Conservation (phyloP, 768 basidiomycete species). For the Infundibulicybe gibba region DNA sequence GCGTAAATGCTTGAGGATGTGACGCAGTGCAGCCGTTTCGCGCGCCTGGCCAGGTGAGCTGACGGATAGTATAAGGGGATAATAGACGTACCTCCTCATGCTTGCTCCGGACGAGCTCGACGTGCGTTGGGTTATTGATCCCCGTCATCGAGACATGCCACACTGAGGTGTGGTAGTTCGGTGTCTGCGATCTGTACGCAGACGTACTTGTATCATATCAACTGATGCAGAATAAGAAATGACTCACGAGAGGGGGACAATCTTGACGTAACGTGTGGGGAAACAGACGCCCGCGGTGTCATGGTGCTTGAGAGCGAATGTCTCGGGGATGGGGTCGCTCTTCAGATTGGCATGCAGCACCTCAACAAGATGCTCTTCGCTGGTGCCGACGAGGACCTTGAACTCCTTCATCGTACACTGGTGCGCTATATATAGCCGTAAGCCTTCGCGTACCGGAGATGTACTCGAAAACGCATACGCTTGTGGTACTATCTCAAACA, state of each 20-base stretch:
- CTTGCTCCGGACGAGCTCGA: constrained; percentile 46
- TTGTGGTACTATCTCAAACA: constrained; percentile 31
- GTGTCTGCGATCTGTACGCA: constrained; percentile 56
- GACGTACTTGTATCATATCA: background rate
- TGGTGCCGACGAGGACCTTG: constrained; percentile 63
- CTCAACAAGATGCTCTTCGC: constrained; percentile 65
- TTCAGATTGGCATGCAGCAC: constrained; percentile 60
- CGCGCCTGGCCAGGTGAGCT: constrained; percentile 42
- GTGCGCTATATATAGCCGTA: constrained; percentile 45
- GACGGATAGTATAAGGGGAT: constrained; percentile 2
- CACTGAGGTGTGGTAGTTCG: constrained; percentile 74
- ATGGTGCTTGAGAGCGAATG: constrained; percentile 53
- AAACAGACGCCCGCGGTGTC: constrained; percentile 56
- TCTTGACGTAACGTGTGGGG: constrained; percentile 69
- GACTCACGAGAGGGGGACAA: constrained; percentile 70
- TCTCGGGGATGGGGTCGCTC: constrained; percentile 64
- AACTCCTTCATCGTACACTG: constrained; percentile 87
- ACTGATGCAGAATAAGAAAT: background rate
- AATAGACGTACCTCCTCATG: constrained; percentile 61
- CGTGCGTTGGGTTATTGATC: constrained; percentile 48
- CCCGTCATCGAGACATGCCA: constrained; percentile 71
- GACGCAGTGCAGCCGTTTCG: constrained; percentile 61
- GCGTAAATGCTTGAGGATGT: constrained; percentile 74
- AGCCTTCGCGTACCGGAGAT: background rate
- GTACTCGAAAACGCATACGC: constrained; percentile 22